A percentile compares a stretch with the other conserved stretches of the same genome.
phyloP scores from a whole-genome alignment of 2,329 filamentous ascomycete species.

The Calonectria ilicicola region DNA sequence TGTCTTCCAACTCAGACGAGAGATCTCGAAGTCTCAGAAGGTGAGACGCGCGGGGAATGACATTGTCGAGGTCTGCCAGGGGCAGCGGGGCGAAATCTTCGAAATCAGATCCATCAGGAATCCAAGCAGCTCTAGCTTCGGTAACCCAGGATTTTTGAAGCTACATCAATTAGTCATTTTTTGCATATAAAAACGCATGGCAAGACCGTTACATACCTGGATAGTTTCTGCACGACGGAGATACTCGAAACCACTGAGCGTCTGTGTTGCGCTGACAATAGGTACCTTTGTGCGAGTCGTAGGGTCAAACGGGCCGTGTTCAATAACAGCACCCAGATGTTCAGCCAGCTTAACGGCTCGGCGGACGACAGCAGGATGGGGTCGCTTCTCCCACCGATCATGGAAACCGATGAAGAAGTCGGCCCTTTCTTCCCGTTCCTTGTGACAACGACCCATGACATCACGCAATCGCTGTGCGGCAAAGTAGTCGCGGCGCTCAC shows the following conservation, averaged over 20 bases:
- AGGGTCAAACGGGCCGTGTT: slow-evolving; percentile 28
- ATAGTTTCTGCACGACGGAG: slow-evolving; percentile 27
- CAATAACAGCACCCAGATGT: slow-evolving; percentile 34
- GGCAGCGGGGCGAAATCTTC: background rate
- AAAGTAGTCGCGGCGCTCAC: slow-evolving; percentile 33
- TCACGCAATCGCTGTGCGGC: slow-evolving; percentile 24
- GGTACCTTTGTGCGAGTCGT: slow-evolving; percentile 7
- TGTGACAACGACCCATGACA: slow-evolving; percentile 24
- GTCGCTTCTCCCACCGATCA: slow-evolving; percentile 25
- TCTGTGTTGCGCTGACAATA: slow-evolving; percentile 15
- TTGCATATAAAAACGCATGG: background rate
- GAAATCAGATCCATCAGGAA: slow-evolving; percentile 7
- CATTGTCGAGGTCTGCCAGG: background rate
- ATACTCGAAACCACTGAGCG: slow-evolving; percentile 32
- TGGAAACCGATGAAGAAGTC: slow-evolving; percentile 34
- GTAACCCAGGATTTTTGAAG: slow-evolving; percentile 30
- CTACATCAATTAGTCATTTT: slow-evolving; percentile 1
- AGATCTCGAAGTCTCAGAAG: slow-evolving; percentile 21
- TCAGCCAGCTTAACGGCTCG: slow-evolving; percentile 34
- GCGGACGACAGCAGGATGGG: slow-evolving; percentile 25
- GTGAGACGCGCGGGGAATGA: slow-evolving; percentile 19
- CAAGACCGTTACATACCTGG: slow-evolving; percentile 13
- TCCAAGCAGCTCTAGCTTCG: slow-evolving; percentile 9
- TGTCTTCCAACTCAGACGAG: background rate
- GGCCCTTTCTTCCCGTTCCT: slow-evolving; percentile 27